phyloP scores from a whole-genome alignment of 768 basidiomycete genomes.

The Gloeopeniophorella convolvens region DNA sequence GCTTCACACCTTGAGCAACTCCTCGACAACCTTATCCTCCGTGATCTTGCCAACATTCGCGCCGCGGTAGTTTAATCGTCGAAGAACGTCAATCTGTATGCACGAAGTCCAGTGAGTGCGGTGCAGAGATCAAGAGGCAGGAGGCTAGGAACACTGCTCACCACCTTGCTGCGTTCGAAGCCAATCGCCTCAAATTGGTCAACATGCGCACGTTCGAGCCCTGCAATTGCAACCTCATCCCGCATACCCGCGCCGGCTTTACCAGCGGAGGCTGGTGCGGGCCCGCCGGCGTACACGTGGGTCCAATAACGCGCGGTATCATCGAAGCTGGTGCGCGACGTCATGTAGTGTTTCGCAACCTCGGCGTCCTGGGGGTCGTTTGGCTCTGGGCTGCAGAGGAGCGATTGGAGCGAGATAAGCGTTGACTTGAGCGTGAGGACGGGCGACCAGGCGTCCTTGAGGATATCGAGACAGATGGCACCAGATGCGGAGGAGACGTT shows the following conservation, averaged over 20 bases:
- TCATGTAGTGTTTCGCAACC: constrained; percentile 95
- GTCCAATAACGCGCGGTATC: constrained; percentile 95
- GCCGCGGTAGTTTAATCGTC: constrained; percentile 83
- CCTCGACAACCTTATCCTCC: constrained; percentile 82
- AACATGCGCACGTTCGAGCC: constrained; percentile 78
- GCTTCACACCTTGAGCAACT: constrained; percentile 57
- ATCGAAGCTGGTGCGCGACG: constrained; percentile 80
- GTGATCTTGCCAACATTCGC: constrained; percentile 71
- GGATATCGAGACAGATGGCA: constrained; percentile 88
- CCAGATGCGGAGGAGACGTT: constrained; percentile 93
- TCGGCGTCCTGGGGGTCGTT: constrained; percentile 97
- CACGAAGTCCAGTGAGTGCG: not conserved
- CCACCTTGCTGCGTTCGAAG: constrained; percentile 79
- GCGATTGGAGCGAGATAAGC: constrained; percentile 87
- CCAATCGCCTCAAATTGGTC: constrained; percentile 79
- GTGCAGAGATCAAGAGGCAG: not conserved
- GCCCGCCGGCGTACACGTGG: constrained; percentile 81
- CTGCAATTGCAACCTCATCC: constrained; percentile 61
- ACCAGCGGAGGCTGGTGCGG: constrained; percentile 30
- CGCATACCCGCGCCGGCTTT: constrained; percentile 24
- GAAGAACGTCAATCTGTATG: constrained; percentile 76
- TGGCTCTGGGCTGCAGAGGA: constrained; percentile 91
- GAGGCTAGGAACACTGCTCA: constrained; percentile 26
- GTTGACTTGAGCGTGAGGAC: constrained; percentile 96
- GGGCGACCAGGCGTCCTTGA: constrained; percentile 91